These are phyloP conservation scores for Osmanthus fragrans DNA, from an alignment of 257 asterid species.

Conservation along the genomic window DNA sequence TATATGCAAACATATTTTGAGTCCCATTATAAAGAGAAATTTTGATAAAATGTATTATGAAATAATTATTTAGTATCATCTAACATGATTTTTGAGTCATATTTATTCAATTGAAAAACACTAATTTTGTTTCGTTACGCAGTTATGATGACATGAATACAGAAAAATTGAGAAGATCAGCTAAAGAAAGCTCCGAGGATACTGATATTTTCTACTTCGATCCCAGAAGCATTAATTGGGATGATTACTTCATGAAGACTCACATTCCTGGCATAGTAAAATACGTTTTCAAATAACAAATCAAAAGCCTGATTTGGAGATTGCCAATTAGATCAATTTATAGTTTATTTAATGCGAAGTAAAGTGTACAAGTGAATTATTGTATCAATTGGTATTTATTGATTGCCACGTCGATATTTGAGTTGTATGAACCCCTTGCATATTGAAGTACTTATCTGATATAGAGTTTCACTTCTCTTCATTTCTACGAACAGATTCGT, in stretches of 20 bases:
- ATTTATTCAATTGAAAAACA: not conserved
- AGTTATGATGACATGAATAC: conserved; percentile 60
- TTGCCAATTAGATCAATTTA: not conserved
- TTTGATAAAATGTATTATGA: too few species aligned
- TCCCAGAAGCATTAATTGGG: conserved; percentile 52
- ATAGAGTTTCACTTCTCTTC: too few species aligned
- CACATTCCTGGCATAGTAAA: conserved; percentile 50
- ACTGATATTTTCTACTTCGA: conserved; percentile 46
- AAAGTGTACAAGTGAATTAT: not conserved
- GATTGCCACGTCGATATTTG: not conserved
- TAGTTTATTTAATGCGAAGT: not conserved
- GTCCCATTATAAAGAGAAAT: too few species aligned
- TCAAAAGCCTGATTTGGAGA: not conserved
- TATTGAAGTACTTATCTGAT: too few species aligned
- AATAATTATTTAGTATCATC: too few species aligned
- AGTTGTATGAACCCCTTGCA: too few species aligned
- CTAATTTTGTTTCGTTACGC: conserved; percentile 1
- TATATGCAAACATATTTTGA: too few species aligned
- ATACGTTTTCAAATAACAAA: conserved; percentile 27
- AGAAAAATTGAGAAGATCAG: conserved; percentile 45
- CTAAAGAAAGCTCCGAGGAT: conserved; percentile 33
- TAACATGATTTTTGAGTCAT: not conserved
- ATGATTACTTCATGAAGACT: conserved; percentile 45
- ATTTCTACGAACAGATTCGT: too few species aligned
- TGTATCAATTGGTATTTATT: not conserved